These are phyloP conservation scores for Pascua sp. DNA, from an alignment of 1,284 basidiomycete species.

Conservation along the genomic window DNA sequence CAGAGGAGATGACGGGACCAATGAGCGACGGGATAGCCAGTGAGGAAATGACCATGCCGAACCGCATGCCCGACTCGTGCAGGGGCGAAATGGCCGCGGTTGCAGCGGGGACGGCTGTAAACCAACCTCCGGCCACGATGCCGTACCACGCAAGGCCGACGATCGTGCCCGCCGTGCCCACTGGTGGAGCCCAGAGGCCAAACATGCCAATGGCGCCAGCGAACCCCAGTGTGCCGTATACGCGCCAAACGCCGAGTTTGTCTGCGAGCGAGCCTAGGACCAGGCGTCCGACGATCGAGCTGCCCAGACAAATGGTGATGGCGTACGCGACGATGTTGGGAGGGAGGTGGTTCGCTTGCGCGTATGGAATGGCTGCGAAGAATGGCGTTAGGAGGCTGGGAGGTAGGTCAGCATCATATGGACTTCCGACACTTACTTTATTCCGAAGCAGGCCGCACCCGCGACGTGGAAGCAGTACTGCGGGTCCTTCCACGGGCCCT, in stretches of 20 bases:
- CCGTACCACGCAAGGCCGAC: constrained; percentile 39
- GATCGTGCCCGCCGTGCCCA: constrained; percentile 29
- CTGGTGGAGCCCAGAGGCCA: constrained; percentile 34
- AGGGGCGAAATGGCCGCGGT: constrained; percentile 37
- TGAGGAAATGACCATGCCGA: constrained; percentile 41
- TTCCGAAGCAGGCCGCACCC: constrained; percentile 19
- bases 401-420: constrained; percentile 6
- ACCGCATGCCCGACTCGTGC: constrained; percentile 39
- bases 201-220: constrained; percentile 25
- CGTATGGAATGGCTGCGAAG: constrained; percentile 18
- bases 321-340: constrained; percentile 34
- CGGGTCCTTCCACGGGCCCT: constrained; percentile 30
- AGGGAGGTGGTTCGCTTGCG: constrained; percentile 24
- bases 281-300: constrained; percentile 38
- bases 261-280: constrained; percentile 35
- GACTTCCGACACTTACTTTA: constrained; percentile 25
- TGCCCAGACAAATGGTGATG: constrained; percentile 36
- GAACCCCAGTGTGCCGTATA: constrained; percentile 27
- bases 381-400: constrained; percentile 8
- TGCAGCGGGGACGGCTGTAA: constrained; percentile 37
- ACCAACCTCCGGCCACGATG: constrained; percentile 33
- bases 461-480: constrained; percentile 28
- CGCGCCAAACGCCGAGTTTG: constrained; percentile 35
- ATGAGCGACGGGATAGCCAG: constrained; percentile 29
- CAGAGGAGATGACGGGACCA: constrained; percentile 36